Base-by-base conservation (phyloP, 176 grass and related monocot species). In the Elaeis guineensis region DNA sequence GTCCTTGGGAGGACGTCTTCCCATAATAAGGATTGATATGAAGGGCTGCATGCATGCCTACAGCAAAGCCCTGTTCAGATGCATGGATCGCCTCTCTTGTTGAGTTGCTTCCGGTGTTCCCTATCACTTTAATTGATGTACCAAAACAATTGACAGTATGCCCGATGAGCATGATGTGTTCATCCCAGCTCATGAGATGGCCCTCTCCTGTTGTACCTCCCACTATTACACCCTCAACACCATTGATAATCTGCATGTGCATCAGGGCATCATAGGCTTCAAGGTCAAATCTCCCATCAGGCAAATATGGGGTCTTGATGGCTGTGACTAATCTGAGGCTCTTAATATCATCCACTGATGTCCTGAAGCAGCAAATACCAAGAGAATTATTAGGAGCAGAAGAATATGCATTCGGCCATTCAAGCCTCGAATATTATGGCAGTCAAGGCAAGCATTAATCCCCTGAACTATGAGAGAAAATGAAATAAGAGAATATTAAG, bases 91-190 rank as follows among this genome's bases (percentile, higher is more conserved):
- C 93, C 55, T 98, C 87, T 69, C 93, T 82, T 19, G 93, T 92
- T 26, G 93, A 92, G 66, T 92, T 92, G 66, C 93, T 92, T 74
- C 87, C 87, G 0, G 93, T 98, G 67, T 98, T 92, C 54, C 93
- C 93, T 61, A 90, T 88, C 54, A 97, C 87, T 71, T 97, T 97
- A 57, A 97, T 87, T 22, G 77, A 72, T 44, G 84, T 64, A 50
- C 93, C 93, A 80, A 98, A 98, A 58, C 93, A 98, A 76, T 92
- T 92, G 50, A 98, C 87, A 2, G 93, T 89, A 58, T 98, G 93
- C 15, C 78, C 93, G n/a, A 92, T 98, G 32, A 98, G 84, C 87
- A 98, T 98, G 59, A 92, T 86, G 63, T 98, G 93, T 63, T 98
- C 93, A 51, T 98, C 93, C 93, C 93, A 98, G 67, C 87, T 85